Percentiles rank a stretch among this genome's conserved stretches.
Conservation (phyloP, 192 early-diverging fungal genomes). For the Umbelopsis vinacea region DNA sequence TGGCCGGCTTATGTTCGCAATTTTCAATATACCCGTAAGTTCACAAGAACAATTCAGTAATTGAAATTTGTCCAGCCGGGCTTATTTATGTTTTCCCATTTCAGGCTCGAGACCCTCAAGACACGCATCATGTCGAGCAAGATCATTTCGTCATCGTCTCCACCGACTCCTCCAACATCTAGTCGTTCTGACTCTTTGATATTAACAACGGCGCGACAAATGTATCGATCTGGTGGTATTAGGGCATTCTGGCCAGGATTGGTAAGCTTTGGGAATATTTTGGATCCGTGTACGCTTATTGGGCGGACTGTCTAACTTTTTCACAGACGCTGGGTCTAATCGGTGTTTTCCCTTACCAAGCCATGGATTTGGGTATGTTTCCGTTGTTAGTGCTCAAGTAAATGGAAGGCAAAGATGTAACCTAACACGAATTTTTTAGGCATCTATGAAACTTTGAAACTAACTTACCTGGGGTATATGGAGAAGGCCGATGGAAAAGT, state of each 20-base stretch:
- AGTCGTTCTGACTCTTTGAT: slow-evolving; percentile 40
- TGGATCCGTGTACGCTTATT: slow-evolving; percentile 24
- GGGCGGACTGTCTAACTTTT: slow-evolving; percentile 53
- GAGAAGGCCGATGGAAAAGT: slow-evolving; percentile 38
- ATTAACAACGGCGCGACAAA: slow-evolving; percentile 54
- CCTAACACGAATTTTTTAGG: background rate
- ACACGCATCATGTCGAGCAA: slow-evolving; percentile 75
- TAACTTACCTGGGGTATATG: slow-evolving; percentile 54
- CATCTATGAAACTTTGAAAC: slow-evolving; percentile 75
- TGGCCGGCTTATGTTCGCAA: slow-evolving; percentile 73
- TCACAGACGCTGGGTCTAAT: slow-evolving; percentile 42
- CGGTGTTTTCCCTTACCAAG: slow-evolving; percentile 81
- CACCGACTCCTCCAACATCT: slow-evolving; percentile 1
- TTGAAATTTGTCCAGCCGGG: background rate
- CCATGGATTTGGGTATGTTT: slow-evolving; percentile 61
- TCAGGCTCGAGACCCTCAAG: slow-evolving; percentile 69
- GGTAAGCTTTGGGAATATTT: background rate
- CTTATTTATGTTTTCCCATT: background rate
- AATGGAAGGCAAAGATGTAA: background rate
- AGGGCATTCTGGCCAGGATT: slow-evolving; percentile 63
- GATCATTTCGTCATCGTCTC: slow-evolving; percentile 20
- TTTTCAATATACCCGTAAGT: slow-evolving; percentile 70
- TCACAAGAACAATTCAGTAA: background rate
- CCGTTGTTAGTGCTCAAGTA: background rate
- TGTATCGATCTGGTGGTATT: slow-evolving; percentile 66